Conservation (phyloP, 441 rosid species). For the Mallotus japonicus region DNA sequence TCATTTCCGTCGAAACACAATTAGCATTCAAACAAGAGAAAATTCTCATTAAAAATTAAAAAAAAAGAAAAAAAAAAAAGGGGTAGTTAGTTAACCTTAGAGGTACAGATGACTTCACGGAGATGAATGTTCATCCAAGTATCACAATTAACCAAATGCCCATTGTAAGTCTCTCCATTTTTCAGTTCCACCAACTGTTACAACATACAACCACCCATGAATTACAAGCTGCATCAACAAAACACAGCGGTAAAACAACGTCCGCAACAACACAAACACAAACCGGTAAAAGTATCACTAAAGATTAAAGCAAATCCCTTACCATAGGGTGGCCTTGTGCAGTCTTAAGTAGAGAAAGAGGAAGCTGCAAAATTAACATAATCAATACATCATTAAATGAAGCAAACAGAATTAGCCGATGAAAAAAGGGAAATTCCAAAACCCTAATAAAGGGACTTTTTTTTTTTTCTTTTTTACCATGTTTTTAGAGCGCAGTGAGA, state of each 20-base stretch:
- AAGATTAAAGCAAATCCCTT: slow-evolving; percentile 11
- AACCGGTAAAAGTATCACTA: background rate
- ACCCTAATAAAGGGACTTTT: background rate
- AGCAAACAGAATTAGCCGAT: background rate
- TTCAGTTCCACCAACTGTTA: slow-evolving; percentile 86
- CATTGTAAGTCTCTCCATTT: slow-evolving; percentile 97
- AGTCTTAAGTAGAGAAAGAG: slow-evolving; percentile 88
- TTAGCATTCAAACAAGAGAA: background rate
- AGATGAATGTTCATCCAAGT: slow-evolving; percentile 99
- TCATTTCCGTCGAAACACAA: slow-evolving; percentile 7
- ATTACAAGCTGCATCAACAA: slow-evolving; percentile 25
- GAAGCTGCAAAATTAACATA: slow-evolving; percentile 58
- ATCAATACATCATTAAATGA: background rate
- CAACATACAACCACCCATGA: slow-evolving; percentile 25
- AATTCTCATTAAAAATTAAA: background rate
- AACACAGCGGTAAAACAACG: slow-evolving; percentile 8
- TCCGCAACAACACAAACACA: no score
- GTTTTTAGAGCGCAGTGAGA: no score
- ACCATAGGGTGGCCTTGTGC: slow-evolving; percentile 99
- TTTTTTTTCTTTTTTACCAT: no score
- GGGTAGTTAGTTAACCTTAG: slow-evolving; percentile 51
- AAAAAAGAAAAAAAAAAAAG: background rate
- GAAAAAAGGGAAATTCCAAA: background rate
- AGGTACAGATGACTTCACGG: slow-evolving; percentile 97
- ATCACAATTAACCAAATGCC: slow-evolving; percentile 94